Evolutionary conservation across 2,329 filamentous ascomycete species (phyloP).

Genomic region (Septoria linicola): DNA sequence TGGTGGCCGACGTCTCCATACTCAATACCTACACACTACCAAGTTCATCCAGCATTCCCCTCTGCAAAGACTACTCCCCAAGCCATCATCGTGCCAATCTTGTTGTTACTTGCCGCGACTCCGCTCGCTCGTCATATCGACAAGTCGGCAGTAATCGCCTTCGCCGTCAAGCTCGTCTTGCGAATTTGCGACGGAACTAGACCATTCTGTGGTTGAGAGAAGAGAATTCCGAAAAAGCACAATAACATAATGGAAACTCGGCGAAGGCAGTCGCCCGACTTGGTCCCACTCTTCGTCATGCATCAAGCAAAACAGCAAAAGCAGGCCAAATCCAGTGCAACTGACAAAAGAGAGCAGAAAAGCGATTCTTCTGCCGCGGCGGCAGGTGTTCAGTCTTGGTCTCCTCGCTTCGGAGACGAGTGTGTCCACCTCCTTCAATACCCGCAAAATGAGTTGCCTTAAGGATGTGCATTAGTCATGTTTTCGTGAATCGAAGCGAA

Average conservation of each 20-base stretch:
- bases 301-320: conserved; percentile 12
- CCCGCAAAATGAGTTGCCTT: conserved; percentile 10
- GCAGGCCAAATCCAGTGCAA: conserved; percentile 2
- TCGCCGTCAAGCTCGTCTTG: conserved; percentile 17
- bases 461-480: conserved; percentile 16
- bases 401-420: conserved; percentile 13
- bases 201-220: conserved; percentile 13
- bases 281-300: conserved; percentile 10
- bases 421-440: conserved; percentile 4
- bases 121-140: background rate
- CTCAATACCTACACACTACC: conserved; percentile 18
- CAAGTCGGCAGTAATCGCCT: conserved; percentile 10
- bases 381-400: conserved; percentile 16
- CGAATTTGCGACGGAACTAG: conserved; percentile 17
- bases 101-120: conserved; percentile 4
- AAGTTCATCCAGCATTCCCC: conserved; percentile 18
- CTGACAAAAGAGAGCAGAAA: conserved; percentile 14
- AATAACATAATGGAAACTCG: conserved; percentile 20
- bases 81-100: conserved; percentile 20
- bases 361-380: conserved; percentile 2
- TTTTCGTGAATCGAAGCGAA: conserved; percentile 15
- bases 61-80: conserved; percentile 17
- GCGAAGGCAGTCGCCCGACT: conserved; percentile 34
- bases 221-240: conserved; percentile 10
- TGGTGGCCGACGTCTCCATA: conserved; percentile 18